Percentiles rank a stretch among this genome's conserved stretches.
phyloP scores from a whole-genome alignment of 345 rosid genomes.

The Theobroma cacao region DNA sequence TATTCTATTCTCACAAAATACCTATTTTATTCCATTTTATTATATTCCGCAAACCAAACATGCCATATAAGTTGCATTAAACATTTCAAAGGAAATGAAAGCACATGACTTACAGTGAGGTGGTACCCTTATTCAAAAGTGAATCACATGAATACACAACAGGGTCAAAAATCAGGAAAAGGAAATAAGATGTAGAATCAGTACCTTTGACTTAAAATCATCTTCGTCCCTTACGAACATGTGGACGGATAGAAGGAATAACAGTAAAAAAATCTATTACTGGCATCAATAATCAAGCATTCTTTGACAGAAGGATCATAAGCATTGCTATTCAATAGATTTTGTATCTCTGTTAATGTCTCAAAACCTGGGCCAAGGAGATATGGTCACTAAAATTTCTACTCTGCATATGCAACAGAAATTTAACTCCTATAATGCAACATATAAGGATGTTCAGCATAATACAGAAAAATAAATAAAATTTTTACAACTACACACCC shows the following conservation, averaged over 20 bases:
- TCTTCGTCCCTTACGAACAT: conserved; percentile 75
- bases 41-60: too few species aligned
- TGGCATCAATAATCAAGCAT: conserved; percentile 78
- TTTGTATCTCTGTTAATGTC: conserved; percentile 85
- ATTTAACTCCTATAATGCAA: conserved; percentile 4
- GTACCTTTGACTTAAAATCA: conserved; percentile 87
- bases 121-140: background rate
- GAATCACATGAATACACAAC: background rate
- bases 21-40: too few species aligned
- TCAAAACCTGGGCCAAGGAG: conserved; percentile 63
- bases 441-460: background rate
- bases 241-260: conserved; percentile 90
- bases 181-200: background rate
- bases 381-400: background rate
- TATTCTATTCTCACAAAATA: too few species aligned
- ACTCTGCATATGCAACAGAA: conserved; percentile 9
- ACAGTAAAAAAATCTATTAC: conserved; percentile 91
- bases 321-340: conserved; percentile 44
- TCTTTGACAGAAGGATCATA: conserved; percentile 58
- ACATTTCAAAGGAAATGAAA: background rate
- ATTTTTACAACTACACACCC: conserved; percentile 40
- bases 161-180: background rate
- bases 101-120: background rate
- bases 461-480: background rate
- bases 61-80: background rate